Conservation (phyloP, 352 stramenopile genomes). For the Globisporangium lucens region DNA sequence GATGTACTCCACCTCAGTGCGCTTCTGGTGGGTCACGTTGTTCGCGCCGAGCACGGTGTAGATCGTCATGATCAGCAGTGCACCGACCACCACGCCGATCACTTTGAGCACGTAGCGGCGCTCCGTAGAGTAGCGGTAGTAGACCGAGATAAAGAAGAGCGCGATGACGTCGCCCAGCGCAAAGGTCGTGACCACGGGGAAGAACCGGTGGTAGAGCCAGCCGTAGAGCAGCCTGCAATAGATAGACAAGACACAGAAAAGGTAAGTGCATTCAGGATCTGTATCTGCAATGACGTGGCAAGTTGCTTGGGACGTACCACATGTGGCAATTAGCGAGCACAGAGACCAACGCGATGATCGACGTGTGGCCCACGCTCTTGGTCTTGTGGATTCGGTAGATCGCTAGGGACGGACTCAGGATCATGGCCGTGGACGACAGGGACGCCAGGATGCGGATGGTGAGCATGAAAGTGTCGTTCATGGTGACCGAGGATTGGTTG, state of each 20-base stretch:
- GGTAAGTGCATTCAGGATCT: neutral
- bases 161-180: slow-evolving; percentile 37
- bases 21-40: slow-evolving; percentile 28
- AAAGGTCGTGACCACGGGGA: slow-evolving; percentile 47
- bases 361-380: slow-evolving; percentile 33
- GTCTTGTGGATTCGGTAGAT: slow-evolving; percentile 38
- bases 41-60: slow-evolving; percentile 42
- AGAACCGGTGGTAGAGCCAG: slow-evolving; percentile 3
- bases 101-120: slow-evolving; percentile 36
- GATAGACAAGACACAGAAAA: too few species aligned
- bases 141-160: slow-evolving; percentile 44
- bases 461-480: slow-evolving; percentile 11
- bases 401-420: slow-evolving; percentile 32
- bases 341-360: slow-evolving; percentile 35
- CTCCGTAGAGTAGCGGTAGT: slow-evolving; percentile 44
- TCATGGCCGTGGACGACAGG: slow-evolving; percentile 33
- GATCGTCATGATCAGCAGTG: slow-evolving; percentile 29
- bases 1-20: slow-evolving; percentile 22
- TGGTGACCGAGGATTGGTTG: neutral
- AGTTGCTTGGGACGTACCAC: slow-evolving; percentile 7
- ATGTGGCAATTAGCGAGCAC: slow-evolving; percentile 41
- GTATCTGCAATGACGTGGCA: neutral
- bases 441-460: slow-evolving; percentile 22
- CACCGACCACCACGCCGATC: slow-evolving; percentile 17
- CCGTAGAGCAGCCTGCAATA: slow-evolving; percentile 12